Base-by-base conservation (phyloP, 306 rosid species). In the Abrus pulchellus region DNA sequence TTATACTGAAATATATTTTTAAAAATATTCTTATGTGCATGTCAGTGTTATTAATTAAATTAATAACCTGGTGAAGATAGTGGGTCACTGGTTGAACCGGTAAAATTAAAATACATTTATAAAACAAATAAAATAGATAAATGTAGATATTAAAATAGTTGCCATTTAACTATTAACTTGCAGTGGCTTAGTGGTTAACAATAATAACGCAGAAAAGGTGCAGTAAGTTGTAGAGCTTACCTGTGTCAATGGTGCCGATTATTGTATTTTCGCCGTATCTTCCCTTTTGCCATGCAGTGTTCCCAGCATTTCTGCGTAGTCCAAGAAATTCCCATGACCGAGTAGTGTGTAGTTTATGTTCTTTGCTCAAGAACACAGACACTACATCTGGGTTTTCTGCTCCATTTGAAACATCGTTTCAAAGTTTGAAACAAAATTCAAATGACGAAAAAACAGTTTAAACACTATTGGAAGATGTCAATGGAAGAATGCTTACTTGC, bases 251-350 rank as follows among this genome's bases (percentile, higher is more conserved):
- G 40, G 20, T 43, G 1, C 52, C 80, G 3, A 80, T 80, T n/a
- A 80, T 80, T 33, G 78, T 74, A 54, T 80, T 80, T 53, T 80
- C 79, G 53, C 84, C 84, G 14, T n/a, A 80, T 65, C 80, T 63
- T n/a, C 60, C 84, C 66, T 64, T 73, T n/a, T 50, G 34, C 84
- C 84, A 80, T 9, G 84, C 84, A 3, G 84, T 40, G 48, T 80
- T 63, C 34, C 11, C 14, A 0, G 60, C 61, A 73, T 63, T 64
- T 64, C 74, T 73, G 27, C 43, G 50, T 9, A 41, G 59, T 73
- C 80, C 84, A 0, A 80, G 75, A 83, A 92, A 92, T 48, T 78
- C 85, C 94, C 94, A 92, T 47, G 94, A 88, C n/a, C 69, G 86
- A 30, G 97, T 92, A 3, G 84, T 80, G 11, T 87, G 94, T 55